Evolutionary conservation across 768 basidiomycete genomes (phyloP), one percentile per base, ranked within the genome.

Genomic region (Podaxis pistillaris): DNA sequence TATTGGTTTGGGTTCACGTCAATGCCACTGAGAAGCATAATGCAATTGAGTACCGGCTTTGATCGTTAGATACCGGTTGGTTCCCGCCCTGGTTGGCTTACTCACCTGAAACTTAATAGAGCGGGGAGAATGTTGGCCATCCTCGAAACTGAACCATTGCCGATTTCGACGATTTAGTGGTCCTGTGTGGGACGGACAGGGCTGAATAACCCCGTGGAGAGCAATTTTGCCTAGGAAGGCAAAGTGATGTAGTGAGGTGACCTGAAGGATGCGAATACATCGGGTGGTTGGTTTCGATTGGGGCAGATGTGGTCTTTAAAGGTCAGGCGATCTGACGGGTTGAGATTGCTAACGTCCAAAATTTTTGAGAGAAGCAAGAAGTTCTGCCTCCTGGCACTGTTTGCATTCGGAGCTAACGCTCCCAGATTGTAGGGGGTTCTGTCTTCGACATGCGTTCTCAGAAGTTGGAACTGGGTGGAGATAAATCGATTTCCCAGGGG

Each of bases 71-170:
- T 4, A 17, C 56, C 56, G 41, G 24, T 9, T 28, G 15, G 56
- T 22, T 0, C 1, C 28, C 58, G 33, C 38, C 49, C 49, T 52
- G 58, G 58, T 28, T 50, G 37, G 22, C 36, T 50, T 30, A 49
- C 36, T 58, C 26, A 58, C 33, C 44, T 28, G 57, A n/a, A 22
- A 58, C 46, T 41, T 17, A 58, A 58, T 58, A 7, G 30, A 26
- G 19, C 8, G 36, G 54, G 47, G 57, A 12, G 11, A 19, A 5
- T 46, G 44, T 17, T 7, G 44, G 9, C 17, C 15, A 19, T 22
- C 15, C n/a, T 46, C 44, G 17, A 46, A 7, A 17, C n/a, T 46
- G 44, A 46, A 46, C 5, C 19, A 4, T 46, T 17, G 12, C 40
- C 15, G 44, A 22, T 46, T 19, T 46, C 44, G n/a, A 17, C 17